A percentile compares a stretch with the other conserved stretches of the same genome.
These are phyloP conservation scores for Neonectria coccinea DNA, from an alignment of 2,329 filamentous ascomycete species.

Conservation along the genomic window DNA sequence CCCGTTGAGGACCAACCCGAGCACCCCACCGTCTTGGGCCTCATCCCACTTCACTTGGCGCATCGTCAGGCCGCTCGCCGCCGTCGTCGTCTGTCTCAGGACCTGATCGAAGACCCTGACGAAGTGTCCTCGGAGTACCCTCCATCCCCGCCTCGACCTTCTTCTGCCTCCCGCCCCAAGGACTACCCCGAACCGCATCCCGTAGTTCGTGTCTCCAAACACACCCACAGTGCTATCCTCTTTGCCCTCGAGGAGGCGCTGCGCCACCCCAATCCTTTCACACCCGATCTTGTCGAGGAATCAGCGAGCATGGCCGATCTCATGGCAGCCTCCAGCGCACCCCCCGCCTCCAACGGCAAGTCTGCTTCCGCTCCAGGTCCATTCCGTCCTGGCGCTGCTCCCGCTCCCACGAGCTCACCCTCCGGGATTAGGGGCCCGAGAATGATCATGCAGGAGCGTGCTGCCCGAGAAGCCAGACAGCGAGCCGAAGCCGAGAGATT, in stretches of 20 bases:
- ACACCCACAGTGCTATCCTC: conserved; percentile 89
- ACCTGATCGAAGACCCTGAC: conserved; percentile 60
- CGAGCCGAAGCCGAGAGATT: conserved; percentile 74
- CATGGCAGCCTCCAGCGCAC: conserved; percentile 65
- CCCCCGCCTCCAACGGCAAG: conserved; percentile 67
- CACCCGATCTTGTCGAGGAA: conserved; percentile 86
- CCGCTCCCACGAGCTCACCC: conserved; percentile 66
- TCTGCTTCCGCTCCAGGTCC: conserved; percentile 57
- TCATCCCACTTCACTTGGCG: conserved; percentile 54
- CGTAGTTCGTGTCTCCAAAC: conserved; percentile 77
- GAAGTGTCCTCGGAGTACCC: conserved; percentile 52
- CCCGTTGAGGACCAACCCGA: conserved; percentile 40
- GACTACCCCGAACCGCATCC: conserved; percentile 58
- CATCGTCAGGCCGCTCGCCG: conserved; percentile 50
- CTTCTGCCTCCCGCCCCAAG: conserved; percentile 48
- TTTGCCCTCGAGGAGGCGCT: conserved; percentile 93
- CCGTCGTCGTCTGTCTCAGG: conserved; percentile 58
- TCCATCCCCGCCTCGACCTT: conserved; percentile 41
- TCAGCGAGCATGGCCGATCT: conserved; percentile 93
- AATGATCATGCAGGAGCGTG: conserved; percentile 90
- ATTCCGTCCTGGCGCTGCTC: conserved; percentile 60
- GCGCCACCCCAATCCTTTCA: conserved; percentile 84
- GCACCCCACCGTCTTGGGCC: conserved; percentile 43
- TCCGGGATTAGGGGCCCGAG: conserved; percentile 83
- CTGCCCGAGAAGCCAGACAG: conserved; percentile 78